Evolutionary conservation across 805 yeast genomes (phyloP), one percentile per base, ranked within the genome.

Genomic region (Candida lessepsii): DNA sequence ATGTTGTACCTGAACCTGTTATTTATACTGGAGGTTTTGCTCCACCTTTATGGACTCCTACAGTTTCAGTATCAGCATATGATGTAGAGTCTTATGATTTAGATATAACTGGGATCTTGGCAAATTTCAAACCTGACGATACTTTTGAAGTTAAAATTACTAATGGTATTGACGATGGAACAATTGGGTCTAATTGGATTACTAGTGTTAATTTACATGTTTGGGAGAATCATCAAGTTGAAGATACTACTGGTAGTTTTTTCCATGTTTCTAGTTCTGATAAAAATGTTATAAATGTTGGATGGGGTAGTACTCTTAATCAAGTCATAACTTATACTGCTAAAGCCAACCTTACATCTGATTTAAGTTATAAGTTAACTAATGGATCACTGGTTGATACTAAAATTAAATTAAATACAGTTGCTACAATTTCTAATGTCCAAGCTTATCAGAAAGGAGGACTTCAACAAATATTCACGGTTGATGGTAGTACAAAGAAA

Each of bases 11-110:
- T 2, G 78, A 76, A 48, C 90, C 91, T 1, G 76, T 81, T 6
- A 73, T 88, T 11, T 88, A 72, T 62, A 80, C 95, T 1, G 96
- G 96, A 5, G 96, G 95, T 2, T 63, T 81, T 24, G 76, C 89
- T 1, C 95, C 96, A 1, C 71, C 82, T 3, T 63, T 87, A 34
- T 88, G 96, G 96, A 71, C 75, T 36, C 87, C 95, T 3, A 77
- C 85, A 45, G 95, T 87, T 5, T 81, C 86, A 2, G 71, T 75
- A 14, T 74, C 79, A 43, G 82, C 95, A 0, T 86, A 80, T 61
- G 95, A 88, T 56, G 65, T 87, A 21, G 80, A 78, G 13, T 73
- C 83, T n/a, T 67, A 83, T 48, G 81, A 80, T 41, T 56, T 88
- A 33, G 95, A 88, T 47, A 52, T 88, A 34, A 76, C 91, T 9